These are phyloP conservation scores for Flaveria robusta DNA, from an alignment of 129 eudicot species.

Conservation along the genomic window DNA sequence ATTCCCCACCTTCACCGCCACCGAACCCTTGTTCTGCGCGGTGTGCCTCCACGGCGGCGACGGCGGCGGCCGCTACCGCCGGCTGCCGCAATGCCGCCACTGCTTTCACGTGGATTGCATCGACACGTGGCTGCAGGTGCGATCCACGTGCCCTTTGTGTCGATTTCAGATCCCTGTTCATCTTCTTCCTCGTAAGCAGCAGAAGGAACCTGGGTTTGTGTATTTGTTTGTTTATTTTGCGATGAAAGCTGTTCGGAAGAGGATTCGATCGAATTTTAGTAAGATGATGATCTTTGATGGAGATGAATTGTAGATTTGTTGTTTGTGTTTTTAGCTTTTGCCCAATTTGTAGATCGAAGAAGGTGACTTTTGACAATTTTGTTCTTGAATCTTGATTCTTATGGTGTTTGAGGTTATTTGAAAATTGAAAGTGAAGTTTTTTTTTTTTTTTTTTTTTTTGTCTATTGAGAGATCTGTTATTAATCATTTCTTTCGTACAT, in stretches of 20 bases:
- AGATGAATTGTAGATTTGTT: not conserved
- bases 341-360: not conserved
- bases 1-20: constrained; percentile 34
- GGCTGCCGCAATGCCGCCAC: constrained; percentile 48
- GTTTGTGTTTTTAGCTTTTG: not conserved
- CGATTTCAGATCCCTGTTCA: constrained; percentile 41
- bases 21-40: constrained; percentile 28
- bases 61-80: constrained; percentile 44
- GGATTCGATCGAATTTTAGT: not conserved
- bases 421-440: too few species aligned
- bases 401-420: too few species aligned
- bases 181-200: constrained; percentile 34
- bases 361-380: not conserved
- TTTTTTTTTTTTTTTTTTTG: too few species aligned
- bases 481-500: too few species aligned
- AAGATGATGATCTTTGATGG: not conserved
- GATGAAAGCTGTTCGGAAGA: constrained; percentile 32
- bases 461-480: too few species aligned
- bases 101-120: constrained; percentile 51
- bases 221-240: constrained; percentile 38
- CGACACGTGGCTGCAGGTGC: constrained; percentile 48
- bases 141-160: constrained; percentile 58
- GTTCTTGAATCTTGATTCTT: not conserved
- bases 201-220: constrained; percentile 21
- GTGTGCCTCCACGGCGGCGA: constrained; percentile 50